Evolutionary conservation across 1,284 basidiomycete species (phyloP).

Genomic region (Rhodotorula sp.): DNA sequence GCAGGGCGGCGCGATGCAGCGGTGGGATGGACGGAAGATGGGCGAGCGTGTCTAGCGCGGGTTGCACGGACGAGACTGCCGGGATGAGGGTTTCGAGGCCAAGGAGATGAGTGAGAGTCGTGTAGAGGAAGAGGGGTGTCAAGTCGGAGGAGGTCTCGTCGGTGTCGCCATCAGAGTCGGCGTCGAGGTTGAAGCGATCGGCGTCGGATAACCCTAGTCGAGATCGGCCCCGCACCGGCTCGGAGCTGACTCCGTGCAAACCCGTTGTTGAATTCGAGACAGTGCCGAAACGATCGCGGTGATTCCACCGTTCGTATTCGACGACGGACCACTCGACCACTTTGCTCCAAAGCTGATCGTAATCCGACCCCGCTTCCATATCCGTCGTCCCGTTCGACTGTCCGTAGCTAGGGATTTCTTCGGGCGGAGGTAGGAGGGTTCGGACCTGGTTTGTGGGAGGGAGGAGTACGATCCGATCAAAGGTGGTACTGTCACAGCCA

Average conservation of each 20-base stretch:
- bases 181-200: no score
- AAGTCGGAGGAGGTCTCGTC: not conserved
- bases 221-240: no score
- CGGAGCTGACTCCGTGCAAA: no score
- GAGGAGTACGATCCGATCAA: slow-evolving; percentile 31
- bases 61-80: not conserved
- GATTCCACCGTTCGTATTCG: slow-evolving; percentile 13
- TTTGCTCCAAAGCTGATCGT: slow-evolving; percentile 6
- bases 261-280: not conserved
- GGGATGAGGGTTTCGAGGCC: not conserved
- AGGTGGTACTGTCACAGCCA: slow-evolving; percentile 16
- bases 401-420: not conserved
- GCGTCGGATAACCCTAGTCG: no score
- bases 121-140: slow-evolving; percentile 12
- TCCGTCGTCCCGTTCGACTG: not conserved
- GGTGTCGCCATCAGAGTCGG: not conserved
- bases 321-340: slow-evolving; percentile 24
- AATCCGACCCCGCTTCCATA: not conserved
- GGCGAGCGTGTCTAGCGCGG: not conserved
- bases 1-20: slow-evolving; percentile 2
- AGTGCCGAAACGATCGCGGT: not conserved
- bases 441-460: slow-evolving; percentile 26
- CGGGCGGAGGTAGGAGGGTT: slow-evolving; percentile 17
- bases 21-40: slow-evolving; percentile 3
- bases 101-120: slow-evolving; percentile 7